Conservation (phyloP, 2,329 filamentous ascomycete species). For the Zelopaecilomyces penicillatus region DNA sequence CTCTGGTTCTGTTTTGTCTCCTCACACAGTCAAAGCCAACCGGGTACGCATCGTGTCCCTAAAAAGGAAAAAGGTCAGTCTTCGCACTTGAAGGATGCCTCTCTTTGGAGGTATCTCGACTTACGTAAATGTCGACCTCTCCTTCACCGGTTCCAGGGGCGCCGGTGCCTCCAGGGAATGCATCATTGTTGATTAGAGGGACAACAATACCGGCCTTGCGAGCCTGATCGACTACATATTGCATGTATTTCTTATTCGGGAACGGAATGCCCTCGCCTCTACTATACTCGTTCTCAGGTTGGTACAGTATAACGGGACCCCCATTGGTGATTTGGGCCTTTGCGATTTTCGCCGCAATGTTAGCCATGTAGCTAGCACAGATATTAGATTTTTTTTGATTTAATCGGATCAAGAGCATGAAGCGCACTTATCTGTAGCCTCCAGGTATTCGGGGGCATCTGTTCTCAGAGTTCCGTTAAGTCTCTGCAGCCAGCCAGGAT, state of each 20-base stretch:
- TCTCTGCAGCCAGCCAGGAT: constrained; percentile 70
- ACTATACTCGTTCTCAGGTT: constrained; percentile 77
- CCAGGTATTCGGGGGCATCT: constrained; percentile 50
- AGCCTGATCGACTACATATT: constrained; percentile 61
- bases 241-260: constrained; percentile 60
- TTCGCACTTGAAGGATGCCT: background rate
- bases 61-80: constrained; percentile 1
- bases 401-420: background rate
- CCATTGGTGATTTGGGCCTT: constrained; percentile 75
- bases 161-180: constrained; percentile 49
- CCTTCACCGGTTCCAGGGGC: constrained; percentile 52
- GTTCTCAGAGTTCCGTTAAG: constrained; percentile 58
- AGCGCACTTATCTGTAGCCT: constrained; percentile 55
- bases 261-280: constrained; percentile 41
- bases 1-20: background rate
- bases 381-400: background rate
- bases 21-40: constrained; percentile 35
- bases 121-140: constrained; percentile 49
- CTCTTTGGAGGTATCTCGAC: background rate
- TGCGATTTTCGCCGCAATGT: constrained; percentile 59
- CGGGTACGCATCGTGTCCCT: constrained; percentile 31
- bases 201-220: constrained; percentile 62
- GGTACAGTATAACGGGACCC: constrained; percentile 68
- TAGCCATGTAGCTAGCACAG: constrained; percentile 44
- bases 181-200: constrained; percentile 70